Evolutionary conservation across 116 monocot species (phyloP).

Genomic region (Cymodocea nodosa): DNA sequence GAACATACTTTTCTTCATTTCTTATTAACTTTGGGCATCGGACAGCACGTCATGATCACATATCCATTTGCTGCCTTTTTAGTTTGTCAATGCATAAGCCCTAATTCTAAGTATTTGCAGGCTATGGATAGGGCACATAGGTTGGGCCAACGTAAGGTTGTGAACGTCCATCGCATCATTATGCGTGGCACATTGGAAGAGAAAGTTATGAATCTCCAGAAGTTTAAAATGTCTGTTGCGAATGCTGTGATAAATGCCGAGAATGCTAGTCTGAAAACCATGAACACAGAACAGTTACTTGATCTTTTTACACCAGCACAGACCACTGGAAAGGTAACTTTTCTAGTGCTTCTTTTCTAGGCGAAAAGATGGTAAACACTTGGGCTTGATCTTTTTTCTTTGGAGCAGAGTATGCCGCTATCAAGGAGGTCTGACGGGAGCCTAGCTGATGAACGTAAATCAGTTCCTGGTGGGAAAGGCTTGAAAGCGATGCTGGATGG

Average conservation of each 20-base stretch:
- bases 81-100: too few species aligned
- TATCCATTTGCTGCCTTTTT: too few species aligned
- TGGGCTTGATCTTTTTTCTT: not conserved
- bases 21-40: too few species aligned
- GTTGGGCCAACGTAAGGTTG: constrained; percentile 91
- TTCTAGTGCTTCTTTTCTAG: not conserved
- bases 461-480: constrained; percentile 38
- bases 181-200: constrained; percentile 98
- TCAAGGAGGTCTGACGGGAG: constrained; percentile 13
- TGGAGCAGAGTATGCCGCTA: constrained; percentile 18
- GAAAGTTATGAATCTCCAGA: constrained; percentile 95
- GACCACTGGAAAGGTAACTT: constrained; percentile 36
- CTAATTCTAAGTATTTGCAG: constrained; percentile 18
- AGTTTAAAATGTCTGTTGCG: constrained; percentile 82
- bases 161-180: constrained; percentile 95
- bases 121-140: constrained; percentile 98
- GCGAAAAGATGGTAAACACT: not conserved
- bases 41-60: too few species aligned
- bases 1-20: too few species aligned
- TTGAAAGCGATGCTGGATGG: constrained; percentile 71
- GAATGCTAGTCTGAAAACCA: constrained; percentile 84
- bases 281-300: constrained; percentile 90
- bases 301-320: constrained; percentile 74
- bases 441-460: constrained; percentile 23
- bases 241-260: constrained; percentile 93